These are phyloP conservation scores for Ailanthus altissimus DNA, from an alignment of 345 rosid species.

Conservation along the genomic window DNA sequence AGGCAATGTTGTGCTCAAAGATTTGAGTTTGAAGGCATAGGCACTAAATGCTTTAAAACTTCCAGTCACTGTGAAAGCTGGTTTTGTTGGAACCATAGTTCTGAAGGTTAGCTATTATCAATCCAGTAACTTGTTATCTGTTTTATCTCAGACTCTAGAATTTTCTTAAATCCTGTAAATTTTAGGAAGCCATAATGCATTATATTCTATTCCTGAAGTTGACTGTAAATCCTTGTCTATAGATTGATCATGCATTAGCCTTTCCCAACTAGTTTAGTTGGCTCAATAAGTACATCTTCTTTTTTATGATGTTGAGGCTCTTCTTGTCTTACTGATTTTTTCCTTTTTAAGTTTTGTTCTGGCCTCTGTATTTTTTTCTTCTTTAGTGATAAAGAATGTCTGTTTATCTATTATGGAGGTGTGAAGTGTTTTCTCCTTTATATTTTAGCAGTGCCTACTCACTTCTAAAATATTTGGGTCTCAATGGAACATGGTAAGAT, in stretches of 20 bases:
- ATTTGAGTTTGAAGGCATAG: constrained; percentile 90
- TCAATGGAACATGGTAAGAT: not conserved
- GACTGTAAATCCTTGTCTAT: not conserved
- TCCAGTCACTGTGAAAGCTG: constrained; percentile 95
- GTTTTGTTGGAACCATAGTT: constrained; percentile 91
- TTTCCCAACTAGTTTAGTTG: not conserved
- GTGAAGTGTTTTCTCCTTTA: constrained; percentile 14
- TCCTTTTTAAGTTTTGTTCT: too few species aligned
- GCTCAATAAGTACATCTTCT: not conserved
- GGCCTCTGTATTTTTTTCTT: too few species aligned
- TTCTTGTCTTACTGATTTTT: too few species aligned
- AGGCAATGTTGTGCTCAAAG: constrained; percentile 98
- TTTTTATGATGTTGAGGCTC: not conserved
- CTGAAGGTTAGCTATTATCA: constrained; percentile 63
- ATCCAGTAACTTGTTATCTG: not conserved
- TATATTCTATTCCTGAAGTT: not conserved
- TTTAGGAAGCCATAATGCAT: not conserved
- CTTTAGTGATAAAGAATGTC: constrained; percentile 78
- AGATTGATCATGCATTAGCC: not conserved
- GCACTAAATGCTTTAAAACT: constrained; percentile 90
- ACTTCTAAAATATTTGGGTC: not conserved
- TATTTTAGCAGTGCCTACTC: not conserved
- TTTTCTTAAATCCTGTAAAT: not conserved
- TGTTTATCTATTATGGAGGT: constrained; percentile 86
- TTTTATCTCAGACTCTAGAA: not conserved